phyloP scores from a whole-genome alignment of 192 early-diverging fungal genomes.

The Coemansia pectinata region DNA sequence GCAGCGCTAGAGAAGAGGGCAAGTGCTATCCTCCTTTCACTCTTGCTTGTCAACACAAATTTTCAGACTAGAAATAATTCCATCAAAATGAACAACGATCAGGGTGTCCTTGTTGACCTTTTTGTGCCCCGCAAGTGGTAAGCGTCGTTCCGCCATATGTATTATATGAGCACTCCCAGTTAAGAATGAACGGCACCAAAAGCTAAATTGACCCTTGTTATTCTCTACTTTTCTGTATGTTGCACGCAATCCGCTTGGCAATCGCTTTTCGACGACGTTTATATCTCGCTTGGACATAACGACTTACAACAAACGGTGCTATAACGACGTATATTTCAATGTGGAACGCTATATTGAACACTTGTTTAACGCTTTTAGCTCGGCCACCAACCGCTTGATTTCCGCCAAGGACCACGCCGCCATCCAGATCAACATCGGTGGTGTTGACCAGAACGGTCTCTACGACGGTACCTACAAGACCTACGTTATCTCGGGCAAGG shows the following conservation, averaged over 20 bases:
- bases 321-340: neutral
- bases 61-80: slow-evolving; percentile 19
- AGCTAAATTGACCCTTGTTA: neutral
- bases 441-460: slow-evolving; percentile 84
- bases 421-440: slow-evolving; percentile 96
- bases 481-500: slow-evolving; percentile 91
- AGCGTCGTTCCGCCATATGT: slow-evolving; percentile 30
- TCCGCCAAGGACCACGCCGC: slow-evolving; percentile 98
- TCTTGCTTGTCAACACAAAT: slow-evolving; percentile 29
- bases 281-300: neutral
- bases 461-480: slow-evolving; percentile 74
- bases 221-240: neutral
- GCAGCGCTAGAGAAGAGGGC: slow-evolving; percentile 1
- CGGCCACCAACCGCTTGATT: slow-evolving; percentile 97
- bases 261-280: neutral
- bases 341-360: neutral
- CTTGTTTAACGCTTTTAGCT: slow-evolving; percentile 56
- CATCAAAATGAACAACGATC: slow-evolving; percentile 51
- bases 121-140: slow-evolving; percentile 97
- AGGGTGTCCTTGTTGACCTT: slow-evolving; percentile 69
- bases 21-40: slow-evolving; percentile 25
- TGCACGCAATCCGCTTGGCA: neutral
- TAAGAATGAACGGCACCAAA: neutral
- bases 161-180: neutral
- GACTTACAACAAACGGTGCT: neutral